Percentiles rank a stretch among this genome's conserved stretches.
These are phyloP conservation scores for Naumovozyma castellii DNA, from an alignment of 805 yeast genomes.

Conservation along the genomic window DNA sequence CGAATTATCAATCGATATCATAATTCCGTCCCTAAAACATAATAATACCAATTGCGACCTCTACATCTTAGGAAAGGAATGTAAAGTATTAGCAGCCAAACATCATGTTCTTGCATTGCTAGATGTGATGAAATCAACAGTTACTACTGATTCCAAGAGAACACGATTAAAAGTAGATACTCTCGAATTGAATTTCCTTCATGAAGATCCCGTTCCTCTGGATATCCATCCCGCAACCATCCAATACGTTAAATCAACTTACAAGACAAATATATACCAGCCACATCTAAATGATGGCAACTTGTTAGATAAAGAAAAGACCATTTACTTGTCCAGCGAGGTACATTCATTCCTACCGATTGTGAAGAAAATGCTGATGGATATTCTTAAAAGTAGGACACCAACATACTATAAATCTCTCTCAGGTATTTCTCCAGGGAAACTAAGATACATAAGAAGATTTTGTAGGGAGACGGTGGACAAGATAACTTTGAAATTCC, in stretches of 20 bases:
- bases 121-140: neutral
- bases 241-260: neutral
- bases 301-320: neutral
- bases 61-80: neutral
- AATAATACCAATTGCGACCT: neutral
- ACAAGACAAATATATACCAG: neutral
- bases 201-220: neutral
- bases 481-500: constrained; percentile 22
- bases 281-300: neutral
- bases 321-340: neutral
- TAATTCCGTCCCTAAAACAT: neutral
- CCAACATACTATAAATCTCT: neutral
- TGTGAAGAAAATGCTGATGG: neutral
- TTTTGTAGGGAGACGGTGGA: constrained; percentile 13
- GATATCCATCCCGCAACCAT: neutral
- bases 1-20: neutral
- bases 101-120: neutral
- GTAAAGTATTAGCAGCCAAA: neutral
- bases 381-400: neutral
- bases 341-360: neutral
- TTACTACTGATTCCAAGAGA: neutral
- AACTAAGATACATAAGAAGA: constrained; percentile 15
- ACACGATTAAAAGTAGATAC: neutral
- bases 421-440: constrained; percentile 14
- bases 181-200: neutral